Conservation (phyloP, 768 basidiomycete genomes). For the Boletus rex-veris region DNA sequence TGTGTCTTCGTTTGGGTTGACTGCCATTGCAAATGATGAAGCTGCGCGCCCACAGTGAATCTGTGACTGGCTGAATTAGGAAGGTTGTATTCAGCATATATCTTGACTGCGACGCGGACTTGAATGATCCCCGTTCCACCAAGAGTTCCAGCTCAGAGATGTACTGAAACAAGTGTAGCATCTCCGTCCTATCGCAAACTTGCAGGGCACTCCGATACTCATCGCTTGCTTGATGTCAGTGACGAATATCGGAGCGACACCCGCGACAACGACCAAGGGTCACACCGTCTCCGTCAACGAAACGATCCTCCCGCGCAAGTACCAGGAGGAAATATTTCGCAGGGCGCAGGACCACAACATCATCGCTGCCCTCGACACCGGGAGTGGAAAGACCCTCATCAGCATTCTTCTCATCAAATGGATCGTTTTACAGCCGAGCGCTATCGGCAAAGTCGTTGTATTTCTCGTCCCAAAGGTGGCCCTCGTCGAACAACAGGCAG, state of each 20-base stretch:
- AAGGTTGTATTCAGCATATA: constrained; percentile 27
- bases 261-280: constrained; percentile 23
- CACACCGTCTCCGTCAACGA: constrained; percentile 32
- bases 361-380: constrained; percentile 58
- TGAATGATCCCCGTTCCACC: constrained; percentile 13
- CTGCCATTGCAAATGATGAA: constrained; percentile 37
- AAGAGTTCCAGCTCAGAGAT: constrained; percentile 14
- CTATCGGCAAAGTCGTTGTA: constrained; percentile 58
- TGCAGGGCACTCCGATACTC: constrained; percentile 12
- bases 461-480: constrained; percentile 86
- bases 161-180: constrained; percentile 18
- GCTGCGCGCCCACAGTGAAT: constrained; percentile 9
- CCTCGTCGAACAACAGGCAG: constrained; percentile 78
- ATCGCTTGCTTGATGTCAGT: constrained; percentile 24
- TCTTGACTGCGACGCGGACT: constrained; percentile 23
- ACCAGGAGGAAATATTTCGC: constrained; percentile 55
- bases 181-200: constrained; percentile 3
- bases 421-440: constrained; percentile 51
- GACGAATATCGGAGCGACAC: constrained; percentile 16
- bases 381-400: constrained; percentile 61
- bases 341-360: constrained; percentile 50
- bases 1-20: constrained; percentile 89
- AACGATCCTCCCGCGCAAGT: constrained; percentile 44
- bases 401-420: constrained; percentile 70
- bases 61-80: constrained; percentile 19